Evolutionary conservation across 768 basidiomycete genomes (phyloP), one percentile per base, ranked within the genome.

Genomic region (Saitozyma podzolica): DNA sequence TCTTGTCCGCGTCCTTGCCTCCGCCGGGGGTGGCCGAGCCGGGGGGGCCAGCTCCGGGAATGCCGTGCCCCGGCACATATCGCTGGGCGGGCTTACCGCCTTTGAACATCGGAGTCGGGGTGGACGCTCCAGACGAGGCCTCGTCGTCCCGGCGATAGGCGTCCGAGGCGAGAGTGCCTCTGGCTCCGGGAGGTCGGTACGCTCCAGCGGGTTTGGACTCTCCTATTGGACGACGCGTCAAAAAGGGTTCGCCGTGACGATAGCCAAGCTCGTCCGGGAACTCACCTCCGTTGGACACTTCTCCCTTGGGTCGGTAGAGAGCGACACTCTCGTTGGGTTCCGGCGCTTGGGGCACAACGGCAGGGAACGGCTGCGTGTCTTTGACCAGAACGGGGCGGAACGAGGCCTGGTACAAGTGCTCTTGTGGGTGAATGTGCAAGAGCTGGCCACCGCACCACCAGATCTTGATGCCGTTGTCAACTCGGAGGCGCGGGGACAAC

Each of bases 381-480:
- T 61, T 57, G 0, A 66, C 16, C 9, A 59, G 42, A 20, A 56
- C 48, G 6, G 73, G 73, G 8, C 63, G 55, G 66, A 64, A 64
- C 54, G 73, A 56, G 11, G 81, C 82, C 77, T 96, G 92, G 79
- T 97, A 98, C 13, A 96, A 84, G 76, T 98, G 95, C 4, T 96
- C 92, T 58, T 86, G 80, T 52, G 82, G 73, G 76, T 96, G 91
- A 17, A 89, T 82, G 65, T 97, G 92, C 58, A 96, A 75, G n/a
- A 98, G 85, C 0, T 87, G 84, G 9, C 96, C 94, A 0, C 87
- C 84, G 78, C 91, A 93, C 78, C 95, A 93, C 90, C 89, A 97
- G 63, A 99, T 84, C 82, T 94, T 96, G 79, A 98, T 87, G 1
- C 94, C 93, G 70, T 98, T 98, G 82, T 99, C 96, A 62, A 99